A percentile compares a stretch with the other conserved stretches of the same genome.
phyloP scores from a whole-genome alignment of 371 early-diverging fungal genomes.

The Fennellomyces sp. region DNA sequence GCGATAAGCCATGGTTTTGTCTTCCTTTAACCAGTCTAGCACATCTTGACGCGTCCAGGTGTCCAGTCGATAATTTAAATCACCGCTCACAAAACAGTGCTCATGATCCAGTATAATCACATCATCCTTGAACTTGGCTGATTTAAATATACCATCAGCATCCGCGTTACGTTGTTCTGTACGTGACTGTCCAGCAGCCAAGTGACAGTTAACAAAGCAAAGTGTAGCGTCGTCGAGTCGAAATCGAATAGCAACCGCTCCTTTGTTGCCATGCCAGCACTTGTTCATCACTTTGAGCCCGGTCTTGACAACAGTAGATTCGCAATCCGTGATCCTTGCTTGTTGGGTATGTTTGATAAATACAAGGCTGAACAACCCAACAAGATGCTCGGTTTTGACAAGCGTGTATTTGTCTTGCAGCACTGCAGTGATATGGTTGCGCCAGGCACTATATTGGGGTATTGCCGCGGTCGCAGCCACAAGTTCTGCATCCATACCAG shows the following conservation, averaged over 20 bases:
- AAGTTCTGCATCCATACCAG: not conserved
- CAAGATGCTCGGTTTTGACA: conserved; percentile 69
- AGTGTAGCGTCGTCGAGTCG: conserved; percentile 76
- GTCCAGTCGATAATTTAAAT: conserved; percentile 87
- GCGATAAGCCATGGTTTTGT: conserved; percentile 14
- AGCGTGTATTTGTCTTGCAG: conserved; percentile 45
- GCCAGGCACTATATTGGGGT: conserved; percentile 64
- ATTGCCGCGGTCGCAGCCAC: conserved; percentile 33
- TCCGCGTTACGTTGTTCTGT: conserved; percentile 76
- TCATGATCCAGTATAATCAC: conserved; percentile 79
- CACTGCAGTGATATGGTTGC: conserved; percentile 51
- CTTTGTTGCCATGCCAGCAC: conserved; percentile 84
- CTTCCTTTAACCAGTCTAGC: conserved; percentile 42
- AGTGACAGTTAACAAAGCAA: conserved; percentile 86
- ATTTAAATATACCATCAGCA: conserved; percentile 71
- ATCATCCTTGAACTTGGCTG: conserved; percentile 67
- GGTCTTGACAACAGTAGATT: conserved; percentile 70
- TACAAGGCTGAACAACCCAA: conserved; percentile 81
- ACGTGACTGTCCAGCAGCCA: conserved; percentile 85
- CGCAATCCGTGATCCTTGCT: conserved; percentile 22
- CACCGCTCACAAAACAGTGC: conserved; percentile 73
- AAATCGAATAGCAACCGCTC: conserved; percentile 79
- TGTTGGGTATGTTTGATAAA: conserved; percentile 57
- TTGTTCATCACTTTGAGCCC: conserved; percentile 74
- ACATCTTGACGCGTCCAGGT: conserved; percentile 53